Conservation (phyloP, 2,329 filamentous ascomycete species). For the Xylaria digitata region DNA sequence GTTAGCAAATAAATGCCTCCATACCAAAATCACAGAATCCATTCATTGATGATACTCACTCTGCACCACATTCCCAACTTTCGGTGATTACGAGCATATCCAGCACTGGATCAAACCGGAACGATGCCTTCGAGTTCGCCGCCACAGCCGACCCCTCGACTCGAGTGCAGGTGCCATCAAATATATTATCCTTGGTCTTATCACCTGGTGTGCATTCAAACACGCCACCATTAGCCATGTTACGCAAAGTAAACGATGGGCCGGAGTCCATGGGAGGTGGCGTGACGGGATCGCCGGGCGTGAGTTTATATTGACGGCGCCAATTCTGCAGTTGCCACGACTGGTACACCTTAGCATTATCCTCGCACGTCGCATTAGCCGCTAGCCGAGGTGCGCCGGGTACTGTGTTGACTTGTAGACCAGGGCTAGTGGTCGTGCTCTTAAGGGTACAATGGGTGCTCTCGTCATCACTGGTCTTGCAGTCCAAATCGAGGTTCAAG, state of each 20-base stretch:
- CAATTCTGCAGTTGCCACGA: constrained; percentile 52
- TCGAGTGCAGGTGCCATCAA: constrained; percentile 46
- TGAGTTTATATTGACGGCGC: constrained; percentile 46
- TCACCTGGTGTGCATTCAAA: constrained; percentile 45
- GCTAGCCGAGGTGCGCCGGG: constrained; percentile 29
- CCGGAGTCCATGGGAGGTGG: constrained; percentile 45
- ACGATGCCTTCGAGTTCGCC: constrained; percentile 41
- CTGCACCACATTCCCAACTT: constrained; percentile 47
- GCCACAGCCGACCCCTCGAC: constrained; percentile 4
- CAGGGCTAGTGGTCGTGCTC: constrained; percentile 27
- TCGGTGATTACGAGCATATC: constrained; percentile 48
- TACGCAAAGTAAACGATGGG: constrained; percentile 49
- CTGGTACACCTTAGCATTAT: constrained; percentile 46
- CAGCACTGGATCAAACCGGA: constrained; percentile 47
- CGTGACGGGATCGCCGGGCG: constrained; percentile 41
- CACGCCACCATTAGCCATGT: constrained; percentile 43
- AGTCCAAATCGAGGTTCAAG: constrained; percentile 47
- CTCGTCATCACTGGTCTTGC: constrained; percentile 41
- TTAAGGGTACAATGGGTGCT: constrained; percentile 44
- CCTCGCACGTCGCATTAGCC: constrained; percentile 41
- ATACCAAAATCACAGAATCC: neutral
- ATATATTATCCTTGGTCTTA: constrained; percentile 36
- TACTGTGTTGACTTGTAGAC: constrained; percentile 42
- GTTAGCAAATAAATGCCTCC: neutral
- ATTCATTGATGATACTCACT: constrained; percentile 40